Evolutionary conservation across 768 basidiomycete species (phyloP), one percentile per base, ranked within the genome.

Genomic region (Mycena maculata): DNA sequence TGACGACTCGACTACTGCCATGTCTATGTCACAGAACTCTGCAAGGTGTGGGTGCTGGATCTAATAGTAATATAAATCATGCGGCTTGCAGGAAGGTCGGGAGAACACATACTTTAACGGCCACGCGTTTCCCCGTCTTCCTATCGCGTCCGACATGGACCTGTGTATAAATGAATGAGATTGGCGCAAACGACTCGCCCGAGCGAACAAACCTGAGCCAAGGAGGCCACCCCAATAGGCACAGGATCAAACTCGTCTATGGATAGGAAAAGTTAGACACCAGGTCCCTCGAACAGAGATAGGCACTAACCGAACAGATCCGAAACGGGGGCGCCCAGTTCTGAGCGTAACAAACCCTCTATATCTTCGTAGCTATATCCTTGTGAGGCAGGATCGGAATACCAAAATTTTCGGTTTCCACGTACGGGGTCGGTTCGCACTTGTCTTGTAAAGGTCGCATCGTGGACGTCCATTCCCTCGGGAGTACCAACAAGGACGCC

Each of bases 181-280:
- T 11, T 10, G 25, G 25, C 11, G 33, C 9, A 31, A 63, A 7
- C 8, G 31, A 50, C 11, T 12, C 22, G n/a, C 16, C 31, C 16
- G 11, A 41, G 9, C 6, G 13, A 50, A 48, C 53, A 1, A 27
- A 65, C 63, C 41, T 99, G 98, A 7, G 98, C 98, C 39, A 98
- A 80, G 73, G 95, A 97, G 15, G 98, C 98, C 18, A 98, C 95
- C 3, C 98, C 98, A 48, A 99, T 93, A 9, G 98, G 98, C 20
- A 84, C 81, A 6, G 89, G 89, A 71, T 98, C 90, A 74, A 99
- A 97, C 65, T 94, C 88, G 15, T 88, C 66, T 67, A 50, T 13
- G 27, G 25, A 31, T 22, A 44, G 9, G 9, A 31, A 45, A 15
- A 9, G 15, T 57, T 39, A 38, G 41, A 67, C 33, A 38, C 1